These are phyloP conservation scores for Sanguinoderma infundibulare DNA, from an alignment of 1,284 basidiomycete species.

Conservation along the genomic window DNA sequence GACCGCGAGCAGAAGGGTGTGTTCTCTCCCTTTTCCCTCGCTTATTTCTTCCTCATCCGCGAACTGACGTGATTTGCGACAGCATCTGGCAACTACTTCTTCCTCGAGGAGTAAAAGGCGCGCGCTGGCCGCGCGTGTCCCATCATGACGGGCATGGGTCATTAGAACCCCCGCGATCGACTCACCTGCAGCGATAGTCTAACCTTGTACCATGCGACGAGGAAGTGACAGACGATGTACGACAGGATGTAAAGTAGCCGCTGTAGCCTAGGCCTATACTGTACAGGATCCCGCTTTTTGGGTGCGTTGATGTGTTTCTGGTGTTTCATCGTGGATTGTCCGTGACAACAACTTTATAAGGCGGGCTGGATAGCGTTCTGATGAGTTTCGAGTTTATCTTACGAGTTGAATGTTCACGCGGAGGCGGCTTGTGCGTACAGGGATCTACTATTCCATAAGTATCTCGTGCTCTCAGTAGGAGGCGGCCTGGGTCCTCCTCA, in stretches of 20 bases:
- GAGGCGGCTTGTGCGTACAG: too few species aligned
- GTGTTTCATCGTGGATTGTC: too few species aligned
- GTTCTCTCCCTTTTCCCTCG: constrained; percentile 29
- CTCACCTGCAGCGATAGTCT: constrained; percentile 8
- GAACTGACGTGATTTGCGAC: constrained; percentile 15
- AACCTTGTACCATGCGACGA: not conserved
- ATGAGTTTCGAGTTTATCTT: too few species aligned
- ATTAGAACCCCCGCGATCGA: not conserved
- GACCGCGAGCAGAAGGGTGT: constrained; percentile 92
- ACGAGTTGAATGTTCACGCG: too few species aligned
- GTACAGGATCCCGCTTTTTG: not conserved
- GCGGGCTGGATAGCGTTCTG: too few species aligned
- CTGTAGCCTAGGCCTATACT: constrained; percentile 27
- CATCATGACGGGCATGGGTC: constrained; percentile 4
- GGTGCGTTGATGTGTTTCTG: too few species aligned
- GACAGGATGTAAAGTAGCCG: constrained; percentile 29
- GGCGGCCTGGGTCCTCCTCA: too few species aligned
- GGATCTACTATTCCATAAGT: too few species aligned
- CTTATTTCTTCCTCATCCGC: constrained; percentile 9
- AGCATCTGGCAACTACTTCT: constrained; percentile 88
- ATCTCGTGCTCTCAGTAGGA: too few species aligned
- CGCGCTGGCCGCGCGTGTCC: constrained; percentile 2
- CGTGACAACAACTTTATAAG: too few species aligned
- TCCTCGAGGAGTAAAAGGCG: constrained; percentile 77
- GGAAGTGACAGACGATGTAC: constrained; percentile 13